Evolutionary conservation across 257 asterid genomes (phyloP).

Genomic region (Solanum chiquidenum): DNA sequence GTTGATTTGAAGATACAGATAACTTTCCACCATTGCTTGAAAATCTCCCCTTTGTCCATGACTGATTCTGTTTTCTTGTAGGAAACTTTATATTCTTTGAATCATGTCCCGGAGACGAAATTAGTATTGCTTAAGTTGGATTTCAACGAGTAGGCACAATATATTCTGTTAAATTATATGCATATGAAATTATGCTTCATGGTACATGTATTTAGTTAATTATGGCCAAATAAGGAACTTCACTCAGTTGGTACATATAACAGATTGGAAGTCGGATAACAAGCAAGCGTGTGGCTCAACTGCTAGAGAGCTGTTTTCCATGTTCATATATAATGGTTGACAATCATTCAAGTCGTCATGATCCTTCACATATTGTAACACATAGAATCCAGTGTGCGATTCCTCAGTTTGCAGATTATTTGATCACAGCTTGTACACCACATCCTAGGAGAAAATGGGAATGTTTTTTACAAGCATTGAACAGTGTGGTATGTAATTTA

Average conservation of each 20-base stretch:
- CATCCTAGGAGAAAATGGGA: constrained; percentile 35
- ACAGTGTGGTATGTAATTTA: constrained; percentile 49
- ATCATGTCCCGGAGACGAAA: background rate
- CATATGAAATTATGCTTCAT: background rate
- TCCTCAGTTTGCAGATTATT: constrained; percentile 39
- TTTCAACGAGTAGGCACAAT: background rate
- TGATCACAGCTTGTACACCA: constrained; percentile 41
- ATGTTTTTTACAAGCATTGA: constrained; percentile 40
- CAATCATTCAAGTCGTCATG: constrained; percentile 90
- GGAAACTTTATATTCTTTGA: background rate
- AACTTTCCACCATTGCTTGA: background rate
- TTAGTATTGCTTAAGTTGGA: background rate
- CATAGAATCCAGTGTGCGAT: constrained; percentile 65
- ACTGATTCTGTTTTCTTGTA: background rate
- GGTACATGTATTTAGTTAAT: background rate
- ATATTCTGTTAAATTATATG: background rate
- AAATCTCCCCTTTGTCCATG: background rate
- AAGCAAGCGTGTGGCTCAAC: constrained; percentile 69
- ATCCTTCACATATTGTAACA: constrained; percentile 75
- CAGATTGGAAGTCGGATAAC: constrained; percentile 95
- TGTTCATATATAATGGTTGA: constrained; percentile 77
- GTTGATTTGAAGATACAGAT: background rate
- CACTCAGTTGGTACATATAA: background rate
- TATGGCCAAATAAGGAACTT: background rate
- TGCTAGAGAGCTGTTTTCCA: constrained; percentile 65